These are phyloP conservation scores for Scutellaria baicalensis DNA, from an alignment of 257 asterid genomes.

Conservation along the genomic window DNA sequence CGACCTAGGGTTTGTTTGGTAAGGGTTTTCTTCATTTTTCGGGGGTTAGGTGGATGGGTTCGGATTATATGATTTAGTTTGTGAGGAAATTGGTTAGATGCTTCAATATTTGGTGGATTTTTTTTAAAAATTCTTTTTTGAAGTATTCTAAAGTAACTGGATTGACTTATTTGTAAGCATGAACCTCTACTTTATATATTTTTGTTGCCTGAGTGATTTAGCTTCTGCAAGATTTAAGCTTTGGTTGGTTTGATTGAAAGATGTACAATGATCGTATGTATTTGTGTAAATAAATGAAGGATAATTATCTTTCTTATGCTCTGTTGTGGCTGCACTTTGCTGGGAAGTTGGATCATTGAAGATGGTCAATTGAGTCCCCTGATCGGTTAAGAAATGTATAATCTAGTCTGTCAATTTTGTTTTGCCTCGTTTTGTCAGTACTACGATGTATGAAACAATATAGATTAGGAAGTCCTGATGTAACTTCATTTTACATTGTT, in stretches of 20 bases:
- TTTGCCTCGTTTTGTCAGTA: background rate
- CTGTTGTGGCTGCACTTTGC: background rate
- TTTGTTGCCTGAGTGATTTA: slow-evolving; percentile 2
- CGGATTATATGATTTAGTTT: background rate
- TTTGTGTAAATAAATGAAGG: background rate
- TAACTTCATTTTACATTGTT: background rate
- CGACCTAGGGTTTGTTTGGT: no score
- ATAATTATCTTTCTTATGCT: background rate
- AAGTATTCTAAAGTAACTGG: background rate
- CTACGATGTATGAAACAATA: background rate
- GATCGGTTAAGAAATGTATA: background rate
- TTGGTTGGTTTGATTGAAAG: slow-evolving; percentile 3
- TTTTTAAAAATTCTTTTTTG: background rate
- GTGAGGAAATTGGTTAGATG: background rate
- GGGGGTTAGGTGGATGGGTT: background rate
- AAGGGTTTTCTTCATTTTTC: slow-evolving; percentile 7
- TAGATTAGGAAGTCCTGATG: background rate
- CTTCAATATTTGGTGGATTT: no score
- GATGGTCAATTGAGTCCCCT: background rate
- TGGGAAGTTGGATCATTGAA: background rate
- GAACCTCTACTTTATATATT: background rate
- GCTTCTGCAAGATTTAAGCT: background rate
- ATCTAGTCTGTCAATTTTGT: background rate
- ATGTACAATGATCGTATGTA: background rate
- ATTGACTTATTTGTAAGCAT: background rate